These are phyloP conservation scores for Claviceps sp. DNA, from an alignment of 2,329 filamentous ascomycete genomes.

Conservation along the genomic window DNA sequence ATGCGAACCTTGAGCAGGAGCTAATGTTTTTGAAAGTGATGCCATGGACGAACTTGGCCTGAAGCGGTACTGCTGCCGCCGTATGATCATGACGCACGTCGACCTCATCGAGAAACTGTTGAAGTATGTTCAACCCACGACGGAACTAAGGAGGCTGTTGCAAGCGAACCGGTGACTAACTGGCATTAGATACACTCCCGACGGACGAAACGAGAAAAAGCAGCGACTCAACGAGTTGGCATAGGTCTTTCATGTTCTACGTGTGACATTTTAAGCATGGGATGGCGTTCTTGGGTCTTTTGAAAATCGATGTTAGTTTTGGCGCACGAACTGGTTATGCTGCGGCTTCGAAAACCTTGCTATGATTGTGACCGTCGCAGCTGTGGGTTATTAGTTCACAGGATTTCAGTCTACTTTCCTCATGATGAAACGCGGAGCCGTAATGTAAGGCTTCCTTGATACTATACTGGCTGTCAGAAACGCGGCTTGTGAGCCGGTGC, in stretches of 20 bases:
- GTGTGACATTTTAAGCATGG: conserved; percentile 14
- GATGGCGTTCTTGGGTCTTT: conserved; percentile 19
- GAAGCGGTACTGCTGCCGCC: conserved; percentile 93
- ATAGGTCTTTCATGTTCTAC: conserved; percentile 8
- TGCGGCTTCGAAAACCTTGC: neutral
- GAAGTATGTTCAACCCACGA: conserved; percentile 44
- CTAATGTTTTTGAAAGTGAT: conserved; percentile 44
- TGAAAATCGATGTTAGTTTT: conserved; percentile 8
- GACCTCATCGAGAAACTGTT: conserved; percentile 97
- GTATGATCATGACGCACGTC: conserved; percentile 99
- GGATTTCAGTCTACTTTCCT: too few relatives aligned
- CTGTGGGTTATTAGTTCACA: too few relatives aligned
- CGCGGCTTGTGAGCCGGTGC: too few relatives aligned
- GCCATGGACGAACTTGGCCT: conserved; percentile 92
- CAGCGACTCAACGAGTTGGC: conserved; percentile 23
- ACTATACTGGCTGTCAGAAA: too few relatives aligned
- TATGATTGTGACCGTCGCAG: neutral
- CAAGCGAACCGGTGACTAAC: neutral
- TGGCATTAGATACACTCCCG: conserved; percentile 42
- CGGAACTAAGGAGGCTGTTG: neutral
- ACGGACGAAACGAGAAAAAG: conserved; percentile 51
- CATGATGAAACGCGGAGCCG: too few relatives aligned
- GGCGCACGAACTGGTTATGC: conserved; percentile 15
- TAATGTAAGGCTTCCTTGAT: too few relatives aligned
- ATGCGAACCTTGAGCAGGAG: neutral